Evolutionary conservation across 169 alveolate species (phyloP), one percentile per base, ranked within the genome.

Genomic region (Toxoplasma gondii): DNA sequence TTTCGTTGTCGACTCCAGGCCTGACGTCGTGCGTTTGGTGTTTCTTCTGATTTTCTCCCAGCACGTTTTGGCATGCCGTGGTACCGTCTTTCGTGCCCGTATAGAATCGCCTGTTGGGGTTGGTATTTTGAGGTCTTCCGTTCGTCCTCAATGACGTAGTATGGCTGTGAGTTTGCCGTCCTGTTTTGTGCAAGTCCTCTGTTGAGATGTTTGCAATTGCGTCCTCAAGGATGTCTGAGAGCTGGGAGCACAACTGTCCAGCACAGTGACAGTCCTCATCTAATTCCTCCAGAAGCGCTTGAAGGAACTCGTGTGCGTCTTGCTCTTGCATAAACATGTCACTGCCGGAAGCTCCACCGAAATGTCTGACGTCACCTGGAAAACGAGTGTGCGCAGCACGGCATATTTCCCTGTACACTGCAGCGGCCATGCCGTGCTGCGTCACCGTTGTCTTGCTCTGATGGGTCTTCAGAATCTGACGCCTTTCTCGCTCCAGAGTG

Each of bases 231-330:
- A 16, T 27, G n/a, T 0, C 90, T 43, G 34, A 41, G n/a, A 82
- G 90, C 53, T 16, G n/a, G 10, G 19, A 12, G 17, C 41, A 36
- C n/a, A 82, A 49, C 31, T 43, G 22, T 44, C 39, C 67, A 39
- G 90, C 90, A 4, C 69, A 24, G 38, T 39, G 69, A 49, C 90
- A 82, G 54, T 82, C 67, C 29, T 43, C 67, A 2, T 82, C 67
- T 22, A 43, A 17, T 31, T 82, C 90, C 64, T 82, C 69, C 44
- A 82, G 29, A 0, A 82, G 67, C 29, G 41, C 67, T 27, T 82
- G 90, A 22, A 82, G 67, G 27, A 82, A 44, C 64, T 82, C 90
- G 90, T 82, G 90, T 24, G 67, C 64, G 67, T 82, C 90, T 31
- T 82, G 90, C 27, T 82, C 64, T 82, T 38, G 27, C 39, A 82